A percentile compares a stretch with the other conserved stretches of the same genome.
Evolutionary conservation across 352 stramenopile species (phyloP).

Genomic region (Halophytophthora polymorphica): DNA sequence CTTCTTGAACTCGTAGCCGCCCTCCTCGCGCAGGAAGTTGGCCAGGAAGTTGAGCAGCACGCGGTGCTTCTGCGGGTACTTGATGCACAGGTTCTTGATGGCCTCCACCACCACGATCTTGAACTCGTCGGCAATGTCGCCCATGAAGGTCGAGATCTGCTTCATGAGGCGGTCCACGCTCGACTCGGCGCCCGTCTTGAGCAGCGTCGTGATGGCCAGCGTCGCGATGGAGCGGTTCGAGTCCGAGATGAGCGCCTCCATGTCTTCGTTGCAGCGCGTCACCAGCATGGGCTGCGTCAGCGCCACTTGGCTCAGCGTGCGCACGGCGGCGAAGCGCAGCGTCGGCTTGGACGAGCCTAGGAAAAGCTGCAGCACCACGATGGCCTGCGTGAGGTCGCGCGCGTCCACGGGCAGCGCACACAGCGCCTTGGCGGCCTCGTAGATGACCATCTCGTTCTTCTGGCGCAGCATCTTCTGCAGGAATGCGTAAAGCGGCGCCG

Average conservation of each 20-base stretch:
- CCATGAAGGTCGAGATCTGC: conserved; percentile 98
- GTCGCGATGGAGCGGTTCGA: conserved; percentile 98
- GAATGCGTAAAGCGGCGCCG: conserved; percentile 83
- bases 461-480: conserved; percentile 96
- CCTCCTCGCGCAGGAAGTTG: conserved; percentile 95
- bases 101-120: conserved; percentile 98
- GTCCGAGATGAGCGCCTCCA: conserved; percentile 97
- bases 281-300: conserved; percentile 93
- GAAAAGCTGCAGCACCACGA: conserved; percentile 97
- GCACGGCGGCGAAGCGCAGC: conserved; percentile 95
- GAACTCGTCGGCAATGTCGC: conserved; percentile 99
- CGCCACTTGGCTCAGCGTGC: conserved; percentile 93
- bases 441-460: conserved; percentile 99
- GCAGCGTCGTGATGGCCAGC: conserved; percentile 97
- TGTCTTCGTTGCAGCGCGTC: conserved; percentile 98
- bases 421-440: conserved; percentile 96
- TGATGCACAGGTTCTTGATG: conserved; percentile 97
- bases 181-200: conserved; percentile 97
- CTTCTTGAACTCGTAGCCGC: conserved; percentile 99
- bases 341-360: conserved; percentile 94
- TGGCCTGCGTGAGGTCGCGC: conserved; percentile 94
- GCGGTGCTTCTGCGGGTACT: conserved; percentile 97
- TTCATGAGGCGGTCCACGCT: conserved; percentile 96
- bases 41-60: conserved; percentile 97
- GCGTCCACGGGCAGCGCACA: conserved; percentile 95